Evolutionary conservation across 2,329 filamentous ascomycete genomes (phyloP), one percentile per base, ranked within the genome.

Genomic region (Penicillium corylophilum): DNA sequence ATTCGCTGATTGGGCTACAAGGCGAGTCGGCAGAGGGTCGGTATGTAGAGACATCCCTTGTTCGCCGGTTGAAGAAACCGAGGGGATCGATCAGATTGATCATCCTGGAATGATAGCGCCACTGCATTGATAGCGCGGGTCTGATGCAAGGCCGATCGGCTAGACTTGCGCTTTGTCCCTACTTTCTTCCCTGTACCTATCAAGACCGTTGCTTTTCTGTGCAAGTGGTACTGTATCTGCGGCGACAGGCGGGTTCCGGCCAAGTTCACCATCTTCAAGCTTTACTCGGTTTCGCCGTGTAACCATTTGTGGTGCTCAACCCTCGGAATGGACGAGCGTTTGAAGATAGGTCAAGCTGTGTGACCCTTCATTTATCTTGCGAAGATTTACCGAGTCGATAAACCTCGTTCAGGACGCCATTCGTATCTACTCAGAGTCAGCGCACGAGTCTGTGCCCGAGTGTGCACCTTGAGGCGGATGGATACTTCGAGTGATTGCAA

Each of bases 21-120:
- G 9, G 5, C 8, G 6, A 9, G 33, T 36, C 33, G 13, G 15
- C 13, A 33, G 31, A 35, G n/a, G 5, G 24, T 26, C 18, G 53
- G 53, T 59, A 60, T 59, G 50, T 46, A 40, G 28, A 52, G 44
- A 13, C 51, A 20, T 44, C 61, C 61, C 60, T 63, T 60, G 54
- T 59, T 63, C 6, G 33, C 42, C 22, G 28, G 23, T 51, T 50
- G 36, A 36, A 55, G 48, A 46, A 44, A 28, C 5, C 12, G 24
- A 33, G 51, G 39, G 40, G 59, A 58, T 56, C 49, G 50, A 53
- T 55, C 50, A 53, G 49, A 50, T 36, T 54, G 50, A 58, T 55
- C 45, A 47, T 13, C 48, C 22, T 46, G 38, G 48, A 54, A 54
- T 46, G 49, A 44, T 23, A 46, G 46, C 51, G 52, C 54, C 59